Evolutionary conservation across 192 early-diverging fungal genomes (phyloP).

Genomic region (Obelidium mucronatum): DNA sequence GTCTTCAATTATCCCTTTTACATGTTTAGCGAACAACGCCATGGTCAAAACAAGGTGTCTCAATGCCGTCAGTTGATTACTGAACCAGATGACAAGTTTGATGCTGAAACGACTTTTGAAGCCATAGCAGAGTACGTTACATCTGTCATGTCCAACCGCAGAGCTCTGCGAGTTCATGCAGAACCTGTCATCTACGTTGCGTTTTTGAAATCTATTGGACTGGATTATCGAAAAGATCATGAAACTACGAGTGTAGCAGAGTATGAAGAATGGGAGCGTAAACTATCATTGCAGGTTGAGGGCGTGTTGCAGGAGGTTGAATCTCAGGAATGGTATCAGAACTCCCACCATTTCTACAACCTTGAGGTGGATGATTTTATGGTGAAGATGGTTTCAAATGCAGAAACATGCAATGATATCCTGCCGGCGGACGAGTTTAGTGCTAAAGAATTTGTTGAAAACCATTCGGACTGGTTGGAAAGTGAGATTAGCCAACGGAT

Average conservation of each 20-base stretch:
- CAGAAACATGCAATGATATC: neutral
- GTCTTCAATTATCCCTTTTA: neutral
- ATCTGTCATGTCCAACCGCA: neutral
- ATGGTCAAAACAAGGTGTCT: neutral
- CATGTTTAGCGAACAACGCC: neutral
- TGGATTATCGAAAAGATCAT: neutral
- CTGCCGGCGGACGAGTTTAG: neutral
- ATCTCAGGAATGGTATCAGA: neutral
- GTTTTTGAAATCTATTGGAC: neutral
- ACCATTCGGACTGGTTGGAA: neutral
- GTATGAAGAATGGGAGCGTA: neutral
- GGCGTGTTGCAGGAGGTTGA: neutral
- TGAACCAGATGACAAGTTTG: neutral
- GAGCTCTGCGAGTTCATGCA: neutral
- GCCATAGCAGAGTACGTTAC: neutral
- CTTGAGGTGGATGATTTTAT: neutral
- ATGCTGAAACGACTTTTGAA: neutral
- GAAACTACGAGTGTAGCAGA: neutral
- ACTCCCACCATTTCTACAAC: no score
- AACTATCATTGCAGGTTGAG: neutral
- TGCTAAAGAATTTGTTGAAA: neutral
- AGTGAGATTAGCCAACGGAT: neutral
- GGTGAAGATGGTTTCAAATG: neutral
- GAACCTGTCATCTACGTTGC: neutral
- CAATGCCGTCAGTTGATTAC: neutral